Percentiles rank a stretch among this genome's conserved stretches.
phyloP scores from a whole-genome alignment of 2,329 filamentous ascomycete species.

The Diplocarpon mali region DNA sequence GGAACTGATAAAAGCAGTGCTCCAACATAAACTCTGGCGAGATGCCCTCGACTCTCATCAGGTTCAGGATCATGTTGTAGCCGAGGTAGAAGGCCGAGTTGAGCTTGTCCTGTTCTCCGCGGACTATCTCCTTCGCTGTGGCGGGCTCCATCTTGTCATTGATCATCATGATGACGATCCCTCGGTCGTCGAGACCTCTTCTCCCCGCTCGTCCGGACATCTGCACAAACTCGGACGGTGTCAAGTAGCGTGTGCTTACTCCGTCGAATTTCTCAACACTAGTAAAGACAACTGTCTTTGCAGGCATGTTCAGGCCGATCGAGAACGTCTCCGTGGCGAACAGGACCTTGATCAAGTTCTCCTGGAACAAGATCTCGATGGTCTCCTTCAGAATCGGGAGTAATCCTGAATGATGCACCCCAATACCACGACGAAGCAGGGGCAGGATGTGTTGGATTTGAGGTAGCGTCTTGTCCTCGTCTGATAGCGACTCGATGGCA shows the following conservation, averaged over 20 bases:
- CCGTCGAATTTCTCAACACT: slow-evolving; percentile 95
- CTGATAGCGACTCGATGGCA: slow-evolving; percentile 83
- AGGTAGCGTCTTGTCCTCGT: slow-evolving; percentile 77
- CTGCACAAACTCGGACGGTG: slow-evolving; percentile 92
- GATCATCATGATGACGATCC: slow-evolving; percentile 99
- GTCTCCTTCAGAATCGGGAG: slow-evolving; percentile 96
- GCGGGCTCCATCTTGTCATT: slow-evolving; percentile 92
- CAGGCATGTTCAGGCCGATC: slow-evolving; percentile 97
- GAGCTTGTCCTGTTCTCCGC: slow-evolving; percentile 90
- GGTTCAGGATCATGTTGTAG: slow-evolving; percentile 98
- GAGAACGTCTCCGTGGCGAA: slow-evolving; percentile 99
- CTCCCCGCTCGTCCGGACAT: slow-evolving; percentile 97
- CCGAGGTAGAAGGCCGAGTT: slow-evolving; percentile 97
- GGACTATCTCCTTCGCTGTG: slow-evolving; percentile 88
- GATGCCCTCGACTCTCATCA: slow-evolving; percentile 96
- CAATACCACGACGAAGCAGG: slow-evolving; percentile 80
- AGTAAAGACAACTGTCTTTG: slow-evolving; percentile 98
- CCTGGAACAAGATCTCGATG: slow-evolving; percentile 97
- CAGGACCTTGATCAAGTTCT: slow-evolving; percentile 92
- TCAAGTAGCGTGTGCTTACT: slow-evolving; percentile 66
- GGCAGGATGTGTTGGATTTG: slow-evolving; percentile 89
- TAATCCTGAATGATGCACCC: slow-evolving; percentile 92
- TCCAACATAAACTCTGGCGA: slow-evolving; percentile 99
- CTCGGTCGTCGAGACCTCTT: slow-evolving; percentile 92
- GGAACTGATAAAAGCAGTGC: slow-evolving; percentile 95